Conservation (phyloP, 116 monocot species). For the Papilionanthe hybrid region DNA sequence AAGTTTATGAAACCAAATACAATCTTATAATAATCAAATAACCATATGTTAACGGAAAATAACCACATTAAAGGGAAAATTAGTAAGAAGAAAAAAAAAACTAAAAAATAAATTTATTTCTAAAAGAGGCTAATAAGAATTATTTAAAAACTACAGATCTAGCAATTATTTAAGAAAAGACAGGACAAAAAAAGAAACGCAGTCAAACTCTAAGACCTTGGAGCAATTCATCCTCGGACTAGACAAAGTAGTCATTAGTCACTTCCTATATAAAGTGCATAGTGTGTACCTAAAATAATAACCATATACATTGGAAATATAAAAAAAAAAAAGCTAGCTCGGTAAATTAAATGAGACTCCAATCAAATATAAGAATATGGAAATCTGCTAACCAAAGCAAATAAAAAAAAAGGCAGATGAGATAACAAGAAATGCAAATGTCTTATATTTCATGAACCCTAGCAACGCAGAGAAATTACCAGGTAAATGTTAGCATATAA, state of each 20-base stretch:
- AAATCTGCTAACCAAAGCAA: not conserved
- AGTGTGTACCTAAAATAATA: not conserved
- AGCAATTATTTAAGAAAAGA: not conserved
- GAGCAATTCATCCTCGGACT: not conserved
- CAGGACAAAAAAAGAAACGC: not conserved
- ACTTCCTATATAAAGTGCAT: not conserved
- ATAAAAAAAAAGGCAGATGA: not conserved
- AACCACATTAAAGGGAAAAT: no score
- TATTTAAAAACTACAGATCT: not conserved
- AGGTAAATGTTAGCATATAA: not conserved
- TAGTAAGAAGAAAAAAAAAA: no score
- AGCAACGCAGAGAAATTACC: not conserved
- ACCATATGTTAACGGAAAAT: no score
- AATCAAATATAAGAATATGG: not conserved
- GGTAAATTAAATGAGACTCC: not conserved
- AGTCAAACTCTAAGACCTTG: not conserved
- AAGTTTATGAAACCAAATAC: not conserved
- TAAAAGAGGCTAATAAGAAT: not conserved
- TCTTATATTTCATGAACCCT: not conserved
- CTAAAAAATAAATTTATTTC: not conserved
- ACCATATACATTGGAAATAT: not conserved
- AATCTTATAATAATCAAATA: not conserved
- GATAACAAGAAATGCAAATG: not conserved
- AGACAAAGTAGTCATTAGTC: not conserved
- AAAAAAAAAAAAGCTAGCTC: not conserved